Conservation (phyloP, 176 grass and related monocot genomes). For the Ananas comosus region DNA sequence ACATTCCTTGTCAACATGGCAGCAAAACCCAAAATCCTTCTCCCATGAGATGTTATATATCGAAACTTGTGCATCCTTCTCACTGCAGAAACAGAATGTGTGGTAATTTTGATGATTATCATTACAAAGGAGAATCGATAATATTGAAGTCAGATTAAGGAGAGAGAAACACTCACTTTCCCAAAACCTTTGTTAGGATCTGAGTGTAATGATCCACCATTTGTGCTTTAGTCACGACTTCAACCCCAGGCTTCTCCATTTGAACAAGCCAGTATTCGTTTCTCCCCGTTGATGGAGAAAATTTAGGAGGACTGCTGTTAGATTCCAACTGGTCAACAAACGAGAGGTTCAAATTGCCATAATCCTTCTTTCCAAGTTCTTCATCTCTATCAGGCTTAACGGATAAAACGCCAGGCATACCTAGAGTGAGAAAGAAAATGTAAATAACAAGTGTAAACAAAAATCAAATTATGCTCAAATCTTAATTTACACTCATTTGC, state of each 20-base stretch:
- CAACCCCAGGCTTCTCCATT: conserved; percentile 65
- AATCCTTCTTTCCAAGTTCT: conserved; percentile 29
- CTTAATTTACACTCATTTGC: neutral
- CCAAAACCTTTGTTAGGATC: conserved; percentile 62
- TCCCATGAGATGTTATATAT: conserved; percentile 87
- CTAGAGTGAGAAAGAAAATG: conserved; percentile 26
- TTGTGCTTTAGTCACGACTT: conserved; percentile 82
- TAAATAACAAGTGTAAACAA: conserved; percentile 4
- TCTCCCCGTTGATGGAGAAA: conserved; percentile 29
- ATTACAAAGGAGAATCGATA: too few species aligned
- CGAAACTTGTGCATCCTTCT: conserved; percentile 86
- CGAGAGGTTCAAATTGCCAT: neutral
- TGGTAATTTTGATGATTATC: too few species aligned
- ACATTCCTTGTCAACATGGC: conserved; percentile 57
- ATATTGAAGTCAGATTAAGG: neutral
- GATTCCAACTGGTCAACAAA: conserved; percentile 19
- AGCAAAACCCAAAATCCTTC: conserved; percentile 80
- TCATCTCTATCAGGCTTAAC: conserved; percentile 41
- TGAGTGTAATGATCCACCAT: conserved; percentile 77
- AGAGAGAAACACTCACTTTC: conserved; percentile 49
- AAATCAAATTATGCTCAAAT: conserved; percentile 1
- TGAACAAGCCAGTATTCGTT: conserved; percentile 73
- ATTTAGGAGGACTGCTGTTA: conserved; percentile 16
- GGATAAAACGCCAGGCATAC: conserved; percentile 44
- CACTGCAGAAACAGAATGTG: conserved; percentile 29